These are phyloP conservation scores for Thraustochytrium striatum DNA, from an alignment of 352 stramenopile species.

Conservation along the genomic window DNA sequence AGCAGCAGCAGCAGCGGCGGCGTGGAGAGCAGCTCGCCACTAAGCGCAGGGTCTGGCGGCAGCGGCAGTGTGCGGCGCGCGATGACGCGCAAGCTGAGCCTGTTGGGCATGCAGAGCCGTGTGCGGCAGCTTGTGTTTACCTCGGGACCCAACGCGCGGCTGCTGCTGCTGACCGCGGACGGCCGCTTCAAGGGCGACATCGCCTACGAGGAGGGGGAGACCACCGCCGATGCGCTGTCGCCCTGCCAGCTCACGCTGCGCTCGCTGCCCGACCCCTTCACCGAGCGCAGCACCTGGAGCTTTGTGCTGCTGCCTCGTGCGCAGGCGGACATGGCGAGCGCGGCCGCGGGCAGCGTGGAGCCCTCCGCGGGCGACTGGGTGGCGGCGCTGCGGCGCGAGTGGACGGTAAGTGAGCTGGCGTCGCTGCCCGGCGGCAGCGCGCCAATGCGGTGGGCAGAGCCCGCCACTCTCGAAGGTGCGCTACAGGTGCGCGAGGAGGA, in stretches of 20 bases:
- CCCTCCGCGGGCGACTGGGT: slow-evolving; percentile 33
- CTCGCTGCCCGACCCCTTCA: slow-evolving; percentile 39
- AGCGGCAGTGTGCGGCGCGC: neutral
- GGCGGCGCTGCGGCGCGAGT: slow-evolving; percentile 4
- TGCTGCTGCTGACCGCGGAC: slow-evolving; percentile 28
- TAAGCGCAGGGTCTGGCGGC: too few species aligned
- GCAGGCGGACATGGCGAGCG: too few species aligned
- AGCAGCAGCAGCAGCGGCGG: neutral
- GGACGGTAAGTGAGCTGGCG: neutral
- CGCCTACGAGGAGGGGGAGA: slow-evolving; percentile 22
- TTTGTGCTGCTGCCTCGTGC: slow-evolving; percentile 18
- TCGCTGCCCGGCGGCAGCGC: slow-evolving; percentile 12
- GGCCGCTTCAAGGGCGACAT: slow-evolving; percentile 49
- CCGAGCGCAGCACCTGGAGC: slow-evolving; percentile 24
- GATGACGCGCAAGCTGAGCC: neutral
- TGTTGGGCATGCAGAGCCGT: neutral
- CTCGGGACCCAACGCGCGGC: neutral
- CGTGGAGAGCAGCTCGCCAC: neutral
- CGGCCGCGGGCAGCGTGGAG: neutral
- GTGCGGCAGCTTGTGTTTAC: slow-evolving; percentile 28
- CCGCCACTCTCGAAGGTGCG: neutral
- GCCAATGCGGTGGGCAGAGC: too few species aligned
- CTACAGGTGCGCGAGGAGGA: neutral
- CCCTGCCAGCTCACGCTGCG: slow-evolving; percentile 28
- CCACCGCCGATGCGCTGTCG: slow-evolving; percentile 21